phyloP scores from a whole-genome alignment of 2,329 filamentous ascomycete species.

The Byssothecium circinans region DNA sequence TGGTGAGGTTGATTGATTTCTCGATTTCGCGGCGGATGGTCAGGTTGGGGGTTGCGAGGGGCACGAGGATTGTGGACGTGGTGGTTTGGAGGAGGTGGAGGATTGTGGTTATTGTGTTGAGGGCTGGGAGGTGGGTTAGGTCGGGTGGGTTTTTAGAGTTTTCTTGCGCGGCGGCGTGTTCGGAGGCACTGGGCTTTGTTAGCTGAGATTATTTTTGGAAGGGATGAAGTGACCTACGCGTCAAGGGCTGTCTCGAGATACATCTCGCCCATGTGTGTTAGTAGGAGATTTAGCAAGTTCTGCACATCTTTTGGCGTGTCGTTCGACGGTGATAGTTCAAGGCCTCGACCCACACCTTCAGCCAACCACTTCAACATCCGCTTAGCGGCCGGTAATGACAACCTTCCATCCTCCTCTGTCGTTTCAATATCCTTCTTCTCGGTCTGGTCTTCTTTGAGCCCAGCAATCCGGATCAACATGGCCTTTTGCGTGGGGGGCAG shows the following conservation, averaged over 20 bases:
- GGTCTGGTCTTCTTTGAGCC: slow-evolving; percentile 71
- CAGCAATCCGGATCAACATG: slow-evolving; percentile 87
- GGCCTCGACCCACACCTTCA: slow-evolving; percentile 85
- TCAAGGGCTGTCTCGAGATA: slow-evolving; percentile 68
- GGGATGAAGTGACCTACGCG: slow-evolving; percentile 45
- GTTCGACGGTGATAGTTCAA: slow-evolving; percentile 83
- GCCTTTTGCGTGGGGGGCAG: slow-evolving; percentile 84
- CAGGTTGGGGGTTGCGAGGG: slow-evolving; percentile 84
- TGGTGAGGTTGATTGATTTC: slow-evolving; percentile 72
- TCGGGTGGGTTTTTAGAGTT: slow-evolving; percentile 83
- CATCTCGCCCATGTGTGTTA: slow-evolving; percentile 85
- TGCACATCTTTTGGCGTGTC: slow-evolving; percentile 95
- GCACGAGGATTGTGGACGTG: slow-evolving; percentile 85
- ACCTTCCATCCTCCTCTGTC: slow-evolving; percentile 80
- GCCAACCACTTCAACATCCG: slow-evolving; percentile 97
- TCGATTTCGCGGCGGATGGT: slow-evolving; percentile 90
- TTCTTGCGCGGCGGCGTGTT: slow-evolving; percentile 76
- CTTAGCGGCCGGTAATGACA: slow-evolving; percentile 87
- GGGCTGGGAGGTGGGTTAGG: slow-evolving; percentile 74
- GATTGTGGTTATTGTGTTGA: slow-evolving; percentile 82
- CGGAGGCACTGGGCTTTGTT: slow-evolving; percentile 49
- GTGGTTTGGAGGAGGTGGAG: slow-evolving; percentile 93
- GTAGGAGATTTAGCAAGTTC: slow-evolving; percentile 77
- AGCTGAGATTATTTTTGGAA: slow-evolving; percentile 5
- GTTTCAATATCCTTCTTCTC: slow-evolving; percentile 88